A percentile compares a stretch with the other conserved stretches of the same genome.
Conservation (phyloP, 1,139 yeast species). For the Suhomyces kunorum region DNA sequence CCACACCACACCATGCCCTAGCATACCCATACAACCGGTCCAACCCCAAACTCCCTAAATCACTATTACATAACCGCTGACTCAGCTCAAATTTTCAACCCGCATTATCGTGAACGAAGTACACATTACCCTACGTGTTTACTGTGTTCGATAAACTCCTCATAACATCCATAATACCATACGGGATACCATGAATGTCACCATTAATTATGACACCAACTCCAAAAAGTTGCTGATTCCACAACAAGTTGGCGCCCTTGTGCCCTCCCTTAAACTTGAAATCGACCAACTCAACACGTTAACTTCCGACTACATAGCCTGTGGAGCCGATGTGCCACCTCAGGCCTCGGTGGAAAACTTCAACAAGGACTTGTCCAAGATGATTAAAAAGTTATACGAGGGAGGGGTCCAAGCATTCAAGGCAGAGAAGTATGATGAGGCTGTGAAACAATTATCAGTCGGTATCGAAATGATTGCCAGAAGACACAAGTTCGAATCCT, state of each 20-base stretch:
- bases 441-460: slow-evolving; percentile 68
- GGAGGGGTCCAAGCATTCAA: slow-evolving; percentile 68
- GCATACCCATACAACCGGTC: too few relatives aligned
- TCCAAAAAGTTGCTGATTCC: slow-evolving; percentile 32
- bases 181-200: slow-evolving; percentile 25
- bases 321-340: slow-evolving; percentile 71
- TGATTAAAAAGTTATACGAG: slow-evolving; percentile 74
- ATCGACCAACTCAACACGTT: slow-evolving; percentile 65
- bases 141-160: neutral
- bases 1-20: too few relatives aligned
- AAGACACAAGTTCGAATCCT: slow-evolving; percentile 84
- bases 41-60: too few relatives aligned
- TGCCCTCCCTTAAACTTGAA: slow-evolving; percentile 45
- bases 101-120: slow-evolving; percentile 1
- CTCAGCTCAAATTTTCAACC: neutral
- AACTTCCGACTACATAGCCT: slow-evolving; percentile 57
- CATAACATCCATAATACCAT: neutral
- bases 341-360: slow-evolving; percentile 53
- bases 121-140: slow-evolving; percentile 1
- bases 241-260: slow-evolving; percentile 21
- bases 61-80: slow-evolving; percentile 6
- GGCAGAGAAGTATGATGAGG: slow-evolving; percentile 64
- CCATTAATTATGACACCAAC: slow-evolving; percentile 32
- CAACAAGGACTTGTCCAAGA: slow-evolving; percentile 59
- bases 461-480: slow-evolving; percentile 82